Percentiles rank a stretch among this genome's conserved stretches.
Conservation (phyloP, 1,284 basidiomycete species). For the Trichosporon coremiiforme region DNA sequence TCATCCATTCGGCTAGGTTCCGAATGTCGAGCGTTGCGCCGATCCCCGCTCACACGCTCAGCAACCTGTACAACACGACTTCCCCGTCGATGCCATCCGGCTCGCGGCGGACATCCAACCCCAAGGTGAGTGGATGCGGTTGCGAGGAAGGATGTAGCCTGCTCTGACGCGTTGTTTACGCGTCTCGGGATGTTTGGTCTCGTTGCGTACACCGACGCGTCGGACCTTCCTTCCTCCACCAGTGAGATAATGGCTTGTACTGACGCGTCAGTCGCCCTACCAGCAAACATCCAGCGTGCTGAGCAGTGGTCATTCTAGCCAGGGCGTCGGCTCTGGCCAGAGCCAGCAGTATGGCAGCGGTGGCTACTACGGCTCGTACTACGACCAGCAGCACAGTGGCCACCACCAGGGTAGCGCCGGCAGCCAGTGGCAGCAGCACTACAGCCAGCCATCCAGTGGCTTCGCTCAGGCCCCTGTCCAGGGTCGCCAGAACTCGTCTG, state of each 20-base stretch:
- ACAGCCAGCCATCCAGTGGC: slow-evolving; percentile 23
- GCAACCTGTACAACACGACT: slow-evolving; percentile 36
- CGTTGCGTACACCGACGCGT: slow-evolving; percentile 29
- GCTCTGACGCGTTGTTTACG: slow-evolving; percentile 1
- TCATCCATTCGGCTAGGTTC: background rate
- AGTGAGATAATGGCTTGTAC: slow-evolving; percentile 20
- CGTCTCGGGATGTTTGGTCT: background rate
- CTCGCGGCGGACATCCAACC: slow-evolving; percentile 40
- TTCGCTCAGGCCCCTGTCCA: slow-evolving; percentile 23
- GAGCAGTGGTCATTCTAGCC: slow-evolving; percentile 10
- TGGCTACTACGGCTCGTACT: slow-evolving; percentile 30
- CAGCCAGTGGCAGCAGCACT: slow-evolving; percentile 29
- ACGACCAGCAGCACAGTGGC: slow-evolving; percentile 24
- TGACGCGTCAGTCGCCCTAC: slow-evolving; percentile 30
- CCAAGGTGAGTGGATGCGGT: slow-evolving; percentile 29
- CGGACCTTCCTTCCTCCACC: slow-evolving; percentile 36
- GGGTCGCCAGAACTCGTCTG: slow-evolving; percentile 28
- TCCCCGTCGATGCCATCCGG: slow-evolving; percentile 37
- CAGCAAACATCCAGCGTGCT: slow-evolving; percentile 26
- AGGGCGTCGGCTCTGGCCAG: slow-evolving; percentile 19
- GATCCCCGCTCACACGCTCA: slow-evolving; percentile 16
- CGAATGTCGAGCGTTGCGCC: slow-evolving; percentile 1
- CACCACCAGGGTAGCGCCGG: slow-evolving; percentile 25
- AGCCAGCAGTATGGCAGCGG: slow-evolving; percentile 22
- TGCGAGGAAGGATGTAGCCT: slow-evolving; percentile 19